phyloP scores from a whole-genome alignment of 1,284 basidiomycete genomes.

The Ceratobasidium sp. region DNA sequence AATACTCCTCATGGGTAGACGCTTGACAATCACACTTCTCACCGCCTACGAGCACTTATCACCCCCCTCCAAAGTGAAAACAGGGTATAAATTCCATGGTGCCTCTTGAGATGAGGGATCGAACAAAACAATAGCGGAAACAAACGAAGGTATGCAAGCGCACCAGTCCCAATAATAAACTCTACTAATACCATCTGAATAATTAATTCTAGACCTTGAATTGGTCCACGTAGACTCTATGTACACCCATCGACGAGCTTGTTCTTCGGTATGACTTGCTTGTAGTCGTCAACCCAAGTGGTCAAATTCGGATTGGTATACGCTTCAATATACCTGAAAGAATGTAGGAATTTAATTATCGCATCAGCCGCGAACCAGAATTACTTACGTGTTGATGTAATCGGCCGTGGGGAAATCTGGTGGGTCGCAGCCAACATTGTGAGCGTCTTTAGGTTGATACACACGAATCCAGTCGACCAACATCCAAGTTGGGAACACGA shows the following conservation, averaged over 20 bases:
- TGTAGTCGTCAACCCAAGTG: slow-evolving; percentile 57
- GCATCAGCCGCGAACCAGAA: background rate
- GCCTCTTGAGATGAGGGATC: background rate
- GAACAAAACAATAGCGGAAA: background rate
- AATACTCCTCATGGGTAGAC: background rate
- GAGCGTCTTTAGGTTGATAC: slow-evolving; percentile 57
- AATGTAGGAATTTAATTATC: background rate
- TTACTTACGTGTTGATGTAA: slow-evolving; percentile 56
- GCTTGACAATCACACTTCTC: background rate
- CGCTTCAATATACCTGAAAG: slow-evolving; percentile 51
- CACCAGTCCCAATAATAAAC: slow-evolving; percentile 3
- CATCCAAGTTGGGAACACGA: slow-evolving; percentile 54
- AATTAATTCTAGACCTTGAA: background rate
- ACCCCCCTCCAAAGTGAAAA: background rate
- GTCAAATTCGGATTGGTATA: slow-evolving; percentile 49
- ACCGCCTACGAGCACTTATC: background rate
- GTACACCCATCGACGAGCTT: slow-evolving; percentile 38
- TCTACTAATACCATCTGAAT: slow-evolving; percentile 5
- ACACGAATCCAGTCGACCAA: slow-evolving; percentile 69
- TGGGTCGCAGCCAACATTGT: slow-evolving; percentile 66
- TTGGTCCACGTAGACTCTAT: background rate
- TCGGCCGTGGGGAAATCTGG: slow-evolving; percentile 59
- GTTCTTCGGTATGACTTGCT: slow-evolving; percentile 61
- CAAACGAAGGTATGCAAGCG: slow-evolving; percentile 10
- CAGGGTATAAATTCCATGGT: slow-evolving; percentile 26